Percentiles rank a stretch among this genome's conserved stretches.
Conservation (phyloP, 1,284 basidiomycete genomes). For the Inonotus hispidus region DNA sequence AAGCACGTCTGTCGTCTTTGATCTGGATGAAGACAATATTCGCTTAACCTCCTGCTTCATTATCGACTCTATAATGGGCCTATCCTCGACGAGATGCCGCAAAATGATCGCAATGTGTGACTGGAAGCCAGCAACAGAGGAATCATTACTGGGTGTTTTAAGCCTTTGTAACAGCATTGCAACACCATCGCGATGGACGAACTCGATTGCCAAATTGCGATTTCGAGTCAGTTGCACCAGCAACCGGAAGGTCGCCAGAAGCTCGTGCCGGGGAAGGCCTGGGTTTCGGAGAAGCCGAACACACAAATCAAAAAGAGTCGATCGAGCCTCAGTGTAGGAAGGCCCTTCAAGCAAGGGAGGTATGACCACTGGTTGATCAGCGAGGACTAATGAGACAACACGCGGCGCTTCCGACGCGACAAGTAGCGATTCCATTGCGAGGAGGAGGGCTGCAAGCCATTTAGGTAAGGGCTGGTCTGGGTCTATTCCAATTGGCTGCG, state of each 20-base stretch:
- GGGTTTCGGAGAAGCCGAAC: slow-evolving; percentile 59
- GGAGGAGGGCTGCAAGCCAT: slow-evolving; percentile 81
- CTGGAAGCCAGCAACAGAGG: slow-evolving; percentile 60
- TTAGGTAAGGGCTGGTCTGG: slow-evolving; percentile 56
- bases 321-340: slow-evolving; percentile 53
- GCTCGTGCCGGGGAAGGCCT: slow-evolving; percentile 67
- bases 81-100: slow-evolving; percentile 87
- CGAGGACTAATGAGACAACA: slow-evolving; percentile 56
- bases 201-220: slow-evolving; percentile 49
- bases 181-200: slow-evolving; percentile 64
- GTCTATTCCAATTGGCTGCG: slow-evolving; percentile 46
- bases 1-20: slow-evolving; percentile 64
- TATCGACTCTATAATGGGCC: slow-evolving; percentile 55
- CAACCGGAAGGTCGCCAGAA: slow-evolving; percentile 74
- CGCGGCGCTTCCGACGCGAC: slow-evolving; percentile 70
- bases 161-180: slow-evolving; percentile 61
- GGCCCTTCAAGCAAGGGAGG: slow-evolving; percentile 56
- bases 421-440: slow-evolving; percentile 80
- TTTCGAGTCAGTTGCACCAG: slow-evolving; percentile 80
- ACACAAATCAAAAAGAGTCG: slow-evolving; percentile 68
- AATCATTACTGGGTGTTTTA: slow-evolving; percentile 43
- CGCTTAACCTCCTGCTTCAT: slow-evolving; percentile 83
- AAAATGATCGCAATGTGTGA: slow-evolving; percentile 84
- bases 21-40: slow-evolving; percentile 68
- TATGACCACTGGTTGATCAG: slow-evolving; percentile 54